Evolutionary conservation across 805 yeast species (phyloP), one percentile per base, ranked within the genome.

Genomic region (Zygotorulaspora danielsina): DNA sequence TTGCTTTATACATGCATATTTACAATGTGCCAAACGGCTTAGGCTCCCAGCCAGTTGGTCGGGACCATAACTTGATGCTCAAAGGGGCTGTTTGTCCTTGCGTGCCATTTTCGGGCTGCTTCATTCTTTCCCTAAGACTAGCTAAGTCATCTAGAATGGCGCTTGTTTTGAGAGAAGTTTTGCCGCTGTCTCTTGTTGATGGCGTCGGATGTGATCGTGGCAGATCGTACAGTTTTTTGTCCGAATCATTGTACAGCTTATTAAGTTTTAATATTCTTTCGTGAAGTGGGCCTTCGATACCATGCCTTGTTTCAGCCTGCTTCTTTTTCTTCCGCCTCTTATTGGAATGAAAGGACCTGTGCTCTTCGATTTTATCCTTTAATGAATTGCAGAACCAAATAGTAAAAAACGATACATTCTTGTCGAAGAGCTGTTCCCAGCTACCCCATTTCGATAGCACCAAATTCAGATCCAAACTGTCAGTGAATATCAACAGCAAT

Each of bases 1-100:
- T 22, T 35, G 12, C 26, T 19, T 36, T 38, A 13, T 42, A 38
- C 33, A 32, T 43, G 39, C 17, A 20, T 29, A 25, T 24, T 32
- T 57, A 65, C 39, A 64, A 19, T 19, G 57, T 51, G 4, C 84
- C 84, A 59, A 78, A 77, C 1, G 84, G 81, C 39, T 59, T 68
- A 0, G 81, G 75, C 16, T 54, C 53, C 82, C 83, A 79, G 24
- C 65, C 47, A 0, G 56, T 39, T 32, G 61, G 34, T 34, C 32
- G 27, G 20, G 29, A 32, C 42, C 44, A 34, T 12, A 36, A 38
- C 34, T 44, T 36, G 9, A 25, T 19, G 2, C 21, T n/a, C 5
- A 11, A 20, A 11, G 27, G 13, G 17, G 13, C 20, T 17, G 32
- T 11, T 11, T 5, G 9, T 27, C 4, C 16, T 6, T 6, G 18